Conservation (phyloP, 495 filamentous ascomycete genomes). For the Lichina pygmaea region DNA sequence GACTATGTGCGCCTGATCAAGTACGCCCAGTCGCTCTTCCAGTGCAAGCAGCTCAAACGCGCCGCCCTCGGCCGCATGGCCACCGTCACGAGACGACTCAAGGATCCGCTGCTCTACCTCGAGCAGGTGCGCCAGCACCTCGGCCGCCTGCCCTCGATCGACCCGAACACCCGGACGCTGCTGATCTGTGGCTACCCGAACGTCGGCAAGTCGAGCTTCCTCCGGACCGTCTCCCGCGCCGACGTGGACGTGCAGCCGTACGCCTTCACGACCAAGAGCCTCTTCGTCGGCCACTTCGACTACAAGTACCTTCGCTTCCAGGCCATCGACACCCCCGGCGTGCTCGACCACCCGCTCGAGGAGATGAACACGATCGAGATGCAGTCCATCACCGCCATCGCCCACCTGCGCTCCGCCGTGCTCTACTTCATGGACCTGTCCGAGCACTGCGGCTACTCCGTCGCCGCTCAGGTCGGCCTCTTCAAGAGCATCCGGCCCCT, state of each 20-base stretch:
- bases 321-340: constrained; percentile 73
- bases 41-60: constrained; percentile 82
- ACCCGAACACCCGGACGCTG: constrained; percentile 84
- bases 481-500: constrained; percentile 90
- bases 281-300: constrained; percentile 96
- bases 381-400: constrained; percentile 93
- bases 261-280: constrained; percentile 91
- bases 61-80: constrained; percentile 86
- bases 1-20: constrained; percentile 87
- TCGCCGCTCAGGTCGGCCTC: constrained; percentile 69
- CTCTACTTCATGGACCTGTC: constrained; percentile 97
- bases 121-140: constrained; percentile 97
- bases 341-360: constrained; percentile 89
- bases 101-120: constrained; percentile 81
- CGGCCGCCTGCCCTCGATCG: constrained; percentile 88
- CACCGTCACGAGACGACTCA: constrained; percentile 76
- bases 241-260: constrained; percentile 97
- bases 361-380: constrained; percentile 99
- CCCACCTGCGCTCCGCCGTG: constrained; percentile 79
- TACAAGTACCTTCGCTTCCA: constrained; percentile 94
- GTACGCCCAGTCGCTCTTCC: constrained; percentile 88
- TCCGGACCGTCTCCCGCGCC: constrained; percentile 72
- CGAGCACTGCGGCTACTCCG: constrained; percentile 91
- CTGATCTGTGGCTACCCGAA: constrained; percentile 95
- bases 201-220: constrained; percentile 87